phyloP scores from a whole-genome alignment of 169 alveolate species.

The Perkinsus marinus region DNA sequence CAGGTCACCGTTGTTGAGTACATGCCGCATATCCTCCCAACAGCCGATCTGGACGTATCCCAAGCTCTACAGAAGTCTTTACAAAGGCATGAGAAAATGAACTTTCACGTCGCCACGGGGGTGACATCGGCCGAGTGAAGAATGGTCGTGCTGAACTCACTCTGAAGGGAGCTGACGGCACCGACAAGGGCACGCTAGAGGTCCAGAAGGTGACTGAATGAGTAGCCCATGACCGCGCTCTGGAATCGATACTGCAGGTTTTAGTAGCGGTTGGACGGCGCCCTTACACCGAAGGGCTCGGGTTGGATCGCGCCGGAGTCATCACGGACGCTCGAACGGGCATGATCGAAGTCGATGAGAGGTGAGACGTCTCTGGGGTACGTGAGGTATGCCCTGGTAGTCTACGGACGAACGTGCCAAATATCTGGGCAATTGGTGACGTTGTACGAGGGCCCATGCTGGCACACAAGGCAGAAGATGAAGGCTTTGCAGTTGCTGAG shows the following conservation, averaged over 20 bases:
- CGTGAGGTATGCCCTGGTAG: neutral
- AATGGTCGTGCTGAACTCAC: constrained; percentile 49
- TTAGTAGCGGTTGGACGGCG: constrained; percentile 91
- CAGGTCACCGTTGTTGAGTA: constrained; percentile 66
- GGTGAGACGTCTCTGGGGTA: neutral
- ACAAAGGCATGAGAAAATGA: constrained; percentile 43
- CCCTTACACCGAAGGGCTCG: constrained; percentile 77
- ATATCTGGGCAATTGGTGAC: constrained; percentile 94
- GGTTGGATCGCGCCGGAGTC: constrained; percentile 71
- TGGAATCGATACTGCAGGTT: constrained; percentile 26
- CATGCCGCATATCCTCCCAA: constrained; percentile 42
- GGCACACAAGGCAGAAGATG: constrained; percentile 98
- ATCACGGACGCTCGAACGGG: constrained; percentile 25
- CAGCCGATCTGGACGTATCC: constrained; percentile 60
- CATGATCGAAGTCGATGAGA: neutral
- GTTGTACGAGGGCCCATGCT: constrained; percentile 91
- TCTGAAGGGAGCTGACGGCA: constrained; percentile 54
- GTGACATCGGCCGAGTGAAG: constrained; percentile 51
- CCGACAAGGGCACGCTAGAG: neutral
- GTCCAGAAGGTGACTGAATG: neutral
- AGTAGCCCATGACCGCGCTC: neutral
- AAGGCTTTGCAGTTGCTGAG: constrained; percentile 86
- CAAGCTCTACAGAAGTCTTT: constrained; percentile 59
- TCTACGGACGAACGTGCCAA: constrained; percentile 13
- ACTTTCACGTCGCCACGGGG: constrained; percentile 43